Conservation (phyloP, 768 basidiomycete species). For the Lactifluus rugatus region DNA sequence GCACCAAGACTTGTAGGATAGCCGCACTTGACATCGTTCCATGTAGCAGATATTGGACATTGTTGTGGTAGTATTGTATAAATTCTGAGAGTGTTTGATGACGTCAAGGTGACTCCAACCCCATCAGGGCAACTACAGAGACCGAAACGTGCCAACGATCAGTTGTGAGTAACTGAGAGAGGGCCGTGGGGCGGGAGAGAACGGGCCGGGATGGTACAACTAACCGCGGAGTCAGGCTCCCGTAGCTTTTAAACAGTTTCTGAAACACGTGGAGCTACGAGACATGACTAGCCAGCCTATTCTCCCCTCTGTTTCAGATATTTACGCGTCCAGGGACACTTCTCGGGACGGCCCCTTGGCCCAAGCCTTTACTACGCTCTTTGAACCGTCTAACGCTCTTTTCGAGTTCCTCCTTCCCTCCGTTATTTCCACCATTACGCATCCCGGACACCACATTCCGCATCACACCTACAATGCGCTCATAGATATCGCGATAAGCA, state of each 20-base stretch:
- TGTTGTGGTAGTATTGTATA: background rate
- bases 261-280: background rate
- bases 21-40: background rate
- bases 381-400: conserved; percentile 32
- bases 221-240: background rate
- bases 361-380: conserved; percentile 32
- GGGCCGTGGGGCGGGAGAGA: no score
- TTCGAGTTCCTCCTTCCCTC: conserved; percentile 63
- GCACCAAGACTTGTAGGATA: background rate
- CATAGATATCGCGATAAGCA: conserved; percentile 41
- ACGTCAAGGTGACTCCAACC: background rate
- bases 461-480: conserved; percentile 38
- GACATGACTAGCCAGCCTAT: conserved; percentile 5
- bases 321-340: conserved; percentile 8
- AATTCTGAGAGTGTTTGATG: background rate
- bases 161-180: no score
- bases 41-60: background rate
- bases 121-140: background rate
- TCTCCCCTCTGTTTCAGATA: conserved; percentile 8
- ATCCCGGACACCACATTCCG: background rate
- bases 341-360: conserved; percentile 25
- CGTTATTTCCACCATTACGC: conserved; percentile 39
- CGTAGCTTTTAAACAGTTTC: background rate
- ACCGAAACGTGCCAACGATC: no score
- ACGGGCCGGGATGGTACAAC: background rate